Base-by-base conservation (phyloP, 352 stramenopile genomes). In the Lagenidium giganteum region DNA sequence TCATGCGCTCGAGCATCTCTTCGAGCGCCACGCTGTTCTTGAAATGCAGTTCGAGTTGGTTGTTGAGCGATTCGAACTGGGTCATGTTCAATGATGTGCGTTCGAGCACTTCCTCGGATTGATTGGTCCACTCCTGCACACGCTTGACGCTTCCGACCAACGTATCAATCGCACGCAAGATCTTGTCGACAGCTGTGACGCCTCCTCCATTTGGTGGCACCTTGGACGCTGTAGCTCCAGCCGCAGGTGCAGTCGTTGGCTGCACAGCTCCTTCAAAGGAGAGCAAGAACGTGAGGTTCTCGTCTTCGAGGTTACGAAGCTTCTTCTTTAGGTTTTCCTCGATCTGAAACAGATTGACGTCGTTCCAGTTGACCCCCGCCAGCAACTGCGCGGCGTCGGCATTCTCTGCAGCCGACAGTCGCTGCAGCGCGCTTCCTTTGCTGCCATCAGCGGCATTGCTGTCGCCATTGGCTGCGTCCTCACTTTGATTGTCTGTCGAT, bases 11-110 rank as follows among this genome's bases (percentile, higher is more conserved):
- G 6, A 89, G 57, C 21, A 60, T 58, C 20, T 86, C 58, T 25
- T 87, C 59, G 2, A 89, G 56, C 14, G 74, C 60, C 8, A 87
- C 74, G 28, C 59, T 83, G 63, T 89, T 89, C 47, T 85, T 85
- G 53, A 87, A 90, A 40, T 87, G 64, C 39, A 90, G 61, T 43
- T 90, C 78, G 27, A 90, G 54, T 22, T 90, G 72, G 43, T 86
- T 90, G 42, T 90, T 90, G 33, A 83, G 62, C 16, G 74, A 60
- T 45, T 90, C 78, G 22, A 90, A 90, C 42, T 90, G 78, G 22
- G 72, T 43, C 72, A 90, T 87, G 46, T 73, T 82, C 22, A 64
- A 61, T 2, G 78, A 83, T 2, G 70, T 85, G 17, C 79, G 55
- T 1, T 67, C 70, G 3, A 90, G 59, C 14, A 64, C 66, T 23